Base-by-base conservation (phyloP, 768 basidiomycete genomes). In the Candolleomyces efflorescens region DNA sequence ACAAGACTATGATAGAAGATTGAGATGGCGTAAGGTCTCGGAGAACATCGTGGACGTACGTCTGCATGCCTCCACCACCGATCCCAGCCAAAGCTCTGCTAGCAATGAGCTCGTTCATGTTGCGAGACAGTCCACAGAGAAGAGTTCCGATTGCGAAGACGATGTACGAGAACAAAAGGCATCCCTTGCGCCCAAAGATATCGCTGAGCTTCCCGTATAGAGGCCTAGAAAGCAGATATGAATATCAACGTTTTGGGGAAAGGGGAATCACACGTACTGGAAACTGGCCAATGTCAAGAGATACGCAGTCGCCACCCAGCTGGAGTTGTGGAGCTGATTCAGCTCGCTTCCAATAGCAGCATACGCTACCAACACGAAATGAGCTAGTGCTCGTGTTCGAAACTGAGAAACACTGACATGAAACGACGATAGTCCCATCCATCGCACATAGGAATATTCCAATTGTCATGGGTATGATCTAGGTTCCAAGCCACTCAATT, bases 281-380 rank as follows among this genome's bases (percentile, higher is more conserved):
- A 86, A 82, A 58, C 79, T 82, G 0, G 84, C 82, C 39, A 82
- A 68, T 0, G 83, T 83, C 55, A 87, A 65, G 71, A 87, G 76
- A 63, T 86, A 86, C 0, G 80, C 79, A 0, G 84, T 86, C 3
- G 83, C 81, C 26, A 87, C 82, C 84, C 84, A 87, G 60, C 83
- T 84, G 0, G 84, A 84, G 56, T 80, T 85, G 59, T 86, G 82
- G 3, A 87, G 74, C 64, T 83, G 78, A 5, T 84, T 77, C 5
- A 87, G 69, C 60, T 86, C 83, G 63, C 78, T 82, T 23, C 82
- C 82, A 55, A 84, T 84, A 0, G 78, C 70, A 10, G 82, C 80
- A 59, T 81, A 82, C 0, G 81, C 79, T 79, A 23, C 11, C 3
- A 24, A 9, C 23, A 38, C 0, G 22, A 48, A 9, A 26, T 20